phyloP scores from a whole-genome alignment of 139 green algal genomes.

The Chlamydomonas sp. region DNA sequence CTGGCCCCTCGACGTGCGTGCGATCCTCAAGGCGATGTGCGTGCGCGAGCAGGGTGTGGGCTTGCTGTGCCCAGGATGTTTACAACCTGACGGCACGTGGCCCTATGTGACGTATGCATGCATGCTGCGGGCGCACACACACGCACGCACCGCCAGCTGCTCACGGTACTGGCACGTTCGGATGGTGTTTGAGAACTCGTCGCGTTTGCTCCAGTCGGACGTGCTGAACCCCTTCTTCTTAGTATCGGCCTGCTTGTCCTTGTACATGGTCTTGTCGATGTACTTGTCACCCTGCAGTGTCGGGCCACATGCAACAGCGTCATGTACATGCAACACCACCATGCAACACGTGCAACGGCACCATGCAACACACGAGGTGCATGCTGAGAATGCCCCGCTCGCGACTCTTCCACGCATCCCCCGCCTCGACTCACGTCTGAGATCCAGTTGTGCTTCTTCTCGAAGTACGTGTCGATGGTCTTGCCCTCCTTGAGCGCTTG shows the following conservation, averaged over 20 bases:
- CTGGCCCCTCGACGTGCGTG: too few relatives aligned
- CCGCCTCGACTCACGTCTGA: conserved; percentile 31
- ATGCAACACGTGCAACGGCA: too few relatives aligned
- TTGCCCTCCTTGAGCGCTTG: conserved; percentile 42
- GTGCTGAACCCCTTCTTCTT: conserved; percentile 77
- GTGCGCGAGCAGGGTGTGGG: too few relatives aligned
- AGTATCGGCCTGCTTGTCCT: conserved; percentile 26
- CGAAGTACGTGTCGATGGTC: conserved; percentile 63
- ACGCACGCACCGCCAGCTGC: conserved; percentile 47
- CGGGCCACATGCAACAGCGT: too few relatives aligned
- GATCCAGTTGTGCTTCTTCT: conserved; percentile 66
- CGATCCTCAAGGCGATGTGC: too few relatives aligned
- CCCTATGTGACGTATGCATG: too few relatives aligned
- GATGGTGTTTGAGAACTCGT: conserved; percentile 75
- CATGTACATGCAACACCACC: too few relatives aligned
- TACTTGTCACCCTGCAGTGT: conserved; percentile 49
- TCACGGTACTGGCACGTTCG: conserved; percentile 73
- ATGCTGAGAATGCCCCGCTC: too few relatives aligned
- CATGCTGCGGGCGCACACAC: too few relatives aligned
- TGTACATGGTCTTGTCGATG: conserved; percentile 57
- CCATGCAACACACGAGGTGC: too few relatives aligned
- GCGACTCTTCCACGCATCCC: not conserved
- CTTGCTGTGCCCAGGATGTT: too few relatives aligned
- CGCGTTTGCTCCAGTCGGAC: conserved; percentile 66
- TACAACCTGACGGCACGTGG: too few relatives aligned